Percentiles rank a stretch among this genome's conserved stretches.
These are phyloP conservation scores for Plasmodium inui DNA, from an alignment of 169 alveolate species.

Conservation along the genomic window DNA sequence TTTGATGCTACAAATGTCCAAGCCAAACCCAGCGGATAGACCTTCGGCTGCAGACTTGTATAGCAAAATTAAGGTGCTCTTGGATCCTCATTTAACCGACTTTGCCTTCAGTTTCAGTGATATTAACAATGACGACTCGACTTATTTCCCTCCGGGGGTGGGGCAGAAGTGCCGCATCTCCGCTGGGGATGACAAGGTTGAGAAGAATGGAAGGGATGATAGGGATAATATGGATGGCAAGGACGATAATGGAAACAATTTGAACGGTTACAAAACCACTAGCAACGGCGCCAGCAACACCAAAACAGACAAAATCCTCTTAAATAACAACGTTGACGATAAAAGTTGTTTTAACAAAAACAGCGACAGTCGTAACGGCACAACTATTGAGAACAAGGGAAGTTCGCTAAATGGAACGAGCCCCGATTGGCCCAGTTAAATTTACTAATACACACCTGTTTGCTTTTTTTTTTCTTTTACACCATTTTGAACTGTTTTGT, in stretches of 20 bases:
- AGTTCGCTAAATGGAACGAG: not conserved
- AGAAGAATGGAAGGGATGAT: not conserved
- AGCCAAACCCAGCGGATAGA: constrained; percentile 87
- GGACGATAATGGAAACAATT: not conserved
- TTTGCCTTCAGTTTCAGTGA: constrained; percentile 72
- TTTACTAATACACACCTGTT: not conserved
- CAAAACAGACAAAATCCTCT: not conserved
- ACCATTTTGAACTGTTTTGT: constrained; percentile 19
- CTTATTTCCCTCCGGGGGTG: not conserved
- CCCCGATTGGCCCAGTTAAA: not conserved
- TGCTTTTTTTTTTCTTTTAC: not conserved
- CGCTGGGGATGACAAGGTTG: not conserved
- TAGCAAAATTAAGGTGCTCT: constrained; percentile 78
- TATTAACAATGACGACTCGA: constrained; percentile 17
- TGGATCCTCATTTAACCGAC: constrained; percentile 72
- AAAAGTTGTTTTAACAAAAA: not conserved
- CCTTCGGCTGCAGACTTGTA: constrained; percentile 90
- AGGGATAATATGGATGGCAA: not conserved
- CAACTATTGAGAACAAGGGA: not conserved
- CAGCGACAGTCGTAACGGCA: not conserved
- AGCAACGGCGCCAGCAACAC: constrained; percentile 2
- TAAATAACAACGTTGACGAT: not conserved
- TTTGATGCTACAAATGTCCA: constrained; percentile 88
- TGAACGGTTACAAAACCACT: not conserved
- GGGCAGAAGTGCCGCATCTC: not conserved